These are phyloP conservation scores for Nigrospora sphaerica DNA, from an alignment of 2,329 filamentous ascomycete genomes.

Conservation along the genomic window DNA sequence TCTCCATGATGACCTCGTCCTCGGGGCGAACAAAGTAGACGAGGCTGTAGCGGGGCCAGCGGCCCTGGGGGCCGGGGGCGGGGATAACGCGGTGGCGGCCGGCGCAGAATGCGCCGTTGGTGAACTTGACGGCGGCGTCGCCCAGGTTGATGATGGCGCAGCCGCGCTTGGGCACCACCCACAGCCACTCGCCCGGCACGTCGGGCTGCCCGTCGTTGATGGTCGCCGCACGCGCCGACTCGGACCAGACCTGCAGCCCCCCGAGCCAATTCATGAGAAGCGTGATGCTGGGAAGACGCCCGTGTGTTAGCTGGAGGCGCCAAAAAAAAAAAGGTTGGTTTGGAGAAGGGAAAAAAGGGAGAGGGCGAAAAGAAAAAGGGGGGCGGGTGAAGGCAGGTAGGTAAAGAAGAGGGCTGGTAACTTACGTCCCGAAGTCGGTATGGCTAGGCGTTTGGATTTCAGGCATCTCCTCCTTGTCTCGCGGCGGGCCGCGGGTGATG, in stretches of 20 bases:
- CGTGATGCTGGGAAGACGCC: slow-evolving; percentile 18
- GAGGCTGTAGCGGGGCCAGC: slow-evolving; percentile 23
- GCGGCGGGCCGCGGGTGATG: slow-evolving; percentile 20
- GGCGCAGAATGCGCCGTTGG: slow-evolving; percentile 23
- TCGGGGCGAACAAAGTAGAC: slow-evolving; percentile 28
- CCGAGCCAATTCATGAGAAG: slow-evolving; percentile 31
- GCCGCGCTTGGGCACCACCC: slow-evolving; percentile 25
- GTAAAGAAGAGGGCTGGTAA: neutral
- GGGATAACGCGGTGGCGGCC: slow-evolving; percentile 27
- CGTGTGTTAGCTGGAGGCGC: too few relatives aligned
- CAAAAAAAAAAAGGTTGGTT: too few relatives aligned
- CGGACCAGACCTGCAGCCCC: slow-evolving; percentile 27
- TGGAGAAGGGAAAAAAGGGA: neutral
- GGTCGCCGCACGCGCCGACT: slow-evolving; percentile 17
- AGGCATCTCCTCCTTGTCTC: slow-evolving; percentile 19
- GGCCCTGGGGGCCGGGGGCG: slow-evolving; percentile 20
- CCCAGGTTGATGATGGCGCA: slow-evolving; percentile 31
- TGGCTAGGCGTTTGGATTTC: slow-evolving; percentile 24
- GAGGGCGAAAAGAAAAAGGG: neutral
- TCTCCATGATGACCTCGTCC: slow-evolving; percentile 20
- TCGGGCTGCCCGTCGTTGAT: slow-evolving; percentile 17
- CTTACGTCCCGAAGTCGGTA: slow-evolving; percentile 29
- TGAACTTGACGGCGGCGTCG: slow-evolving; percentile 28
- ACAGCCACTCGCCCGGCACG: slow-evolving; percentile 23
- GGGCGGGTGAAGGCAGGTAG: neutral